phyloP scores from a whole-genome alignment of 768 basidiomycete genomes.

The Auricularia sp. region DNA sequence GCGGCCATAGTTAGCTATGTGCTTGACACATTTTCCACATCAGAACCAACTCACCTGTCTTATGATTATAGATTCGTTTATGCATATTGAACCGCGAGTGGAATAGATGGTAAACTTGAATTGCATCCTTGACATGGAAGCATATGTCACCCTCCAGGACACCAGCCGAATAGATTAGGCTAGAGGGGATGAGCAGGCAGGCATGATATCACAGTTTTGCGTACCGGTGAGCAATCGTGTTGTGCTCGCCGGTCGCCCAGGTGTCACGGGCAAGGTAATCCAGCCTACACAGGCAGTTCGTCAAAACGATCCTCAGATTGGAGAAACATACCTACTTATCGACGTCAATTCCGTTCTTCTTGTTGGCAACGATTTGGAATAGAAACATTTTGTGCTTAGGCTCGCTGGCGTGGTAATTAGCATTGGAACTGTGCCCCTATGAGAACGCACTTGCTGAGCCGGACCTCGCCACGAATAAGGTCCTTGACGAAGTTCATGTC shows the following conservation, averaged over 20 bases:
- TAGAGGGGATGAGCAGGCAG: conserved; percentile 18
- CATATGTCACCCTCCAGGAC: conserved; percentile 69
- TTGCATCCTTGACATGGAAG: conserved; percentile 74
- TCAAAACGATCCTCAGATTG: too few species aligned
- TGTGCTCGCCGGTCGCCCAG: conserved; percentile 52
- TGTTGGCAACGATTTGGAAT: conserved; percentile 80
- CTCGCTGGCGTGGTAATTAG: neutral
- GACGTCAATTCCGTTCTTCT: conserved; percentile 73
- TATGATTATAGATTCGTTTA: conserved; percentile 76
- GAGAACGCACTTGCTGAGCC: neutral
- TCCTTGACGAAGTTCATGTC: conserved; percentile 64
- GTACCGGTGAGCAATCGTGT: conserved; percentile 40
- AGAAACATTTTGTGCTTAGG: conserved; percentile 55
- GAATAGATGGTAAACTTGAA: conserved; percentile 65
- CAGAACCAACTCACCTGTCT: conserved; percentile 40
- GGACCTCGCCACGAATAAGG: conserved; percentile 55
- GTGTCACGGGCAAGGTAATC: conserved; percentile 77
- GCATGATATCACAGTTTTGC: neutral
- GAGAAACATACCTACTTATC: conserved; percentile 38
- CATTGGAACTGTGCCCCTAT: neutral
- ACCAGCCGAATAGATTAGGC: conserved; percentile 63
- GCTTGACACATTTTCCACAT: too few species aligned
- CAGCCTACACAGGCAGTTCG: conserved; percentile 29
- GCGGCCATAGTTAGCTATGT: too few species aligned
- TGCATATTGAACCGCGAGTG: conserved; percentile 70